Evolutionary conservation across 768 basidiomycete genomes (phyloP).

Genomic region (Boletellus ananiceps): DNA sequence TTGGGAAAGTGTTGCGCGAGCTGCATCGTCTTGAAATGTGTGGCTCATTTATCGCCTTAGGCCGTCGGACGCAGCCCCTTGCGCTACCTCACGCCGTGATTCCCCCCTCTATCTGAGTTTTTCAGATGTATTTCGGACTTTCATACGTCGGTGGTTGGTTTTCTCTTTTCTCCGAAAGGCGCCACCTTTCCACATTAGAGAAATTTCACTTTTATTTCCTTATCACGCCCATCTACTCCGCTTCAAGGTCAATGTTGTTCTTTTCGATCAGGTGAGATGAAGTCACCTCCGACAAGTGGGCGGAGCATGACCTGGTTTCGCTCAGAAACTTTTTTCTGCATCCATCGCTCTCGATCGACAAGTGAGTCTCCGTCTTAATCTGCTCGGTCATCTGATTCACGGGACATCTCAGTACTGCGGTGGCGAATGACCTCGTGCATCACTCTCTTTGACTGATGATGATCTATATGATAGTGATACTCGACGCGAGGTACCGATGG

Average conservation of each 20-base stretch:
- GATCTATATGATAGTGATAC: conserved; percentile 10
- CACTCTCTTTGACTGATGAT: conserved; percentile 18
- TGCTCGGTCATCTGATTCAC: conserved; percentile 14
- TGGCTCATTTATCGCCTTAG: conserved; percentile 3
- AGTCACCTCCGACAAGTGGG: conserved; percentile 13
- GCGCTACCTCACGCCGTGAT: conserved; percentile 11
- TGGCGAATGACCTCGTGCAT: conserved; percentile 26
- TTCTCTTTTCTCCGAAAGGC: conserved; percentile 23
- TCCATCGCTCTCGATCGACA: conserved; percentile 5
- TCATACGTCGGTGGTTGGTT: conserved; percentile 27
- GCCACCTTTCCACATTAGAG: conserved; percentile 16
- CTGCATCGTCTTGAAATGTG: conserved; percentile 10
- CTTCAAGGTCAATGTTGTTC: conserved; percentile 14
- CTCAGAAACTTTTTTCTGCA: conserved; percentile 19
- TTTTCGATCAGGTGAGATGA: conserved; percentile 14
- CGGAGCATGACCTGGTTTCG: conserved; percentile 9
- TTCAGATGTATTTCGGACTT: conserved; percentile 29
- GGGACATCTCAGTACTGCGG: conserved; percentile 9
- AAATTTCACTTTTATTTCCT: conserved; percentile 8
- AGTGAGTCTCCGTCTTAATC: conserved; percentile 17
- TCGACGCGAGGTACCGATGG: conserved; percentile 14
- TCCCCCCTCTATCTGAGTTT: conserved; percentile 26
- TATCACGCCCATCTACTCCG: conserved; percentile 21
- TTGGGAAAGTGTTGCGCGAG: conserved; percentile 8
- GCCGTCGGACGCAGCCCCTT: conserved; percentile 2